Percentiles rank a stretch among this genome's conserved stretches.
Conservation (phyloP, 2,329 filamentous ascomycete genomes). For the Penicillium sp. region DNA sequence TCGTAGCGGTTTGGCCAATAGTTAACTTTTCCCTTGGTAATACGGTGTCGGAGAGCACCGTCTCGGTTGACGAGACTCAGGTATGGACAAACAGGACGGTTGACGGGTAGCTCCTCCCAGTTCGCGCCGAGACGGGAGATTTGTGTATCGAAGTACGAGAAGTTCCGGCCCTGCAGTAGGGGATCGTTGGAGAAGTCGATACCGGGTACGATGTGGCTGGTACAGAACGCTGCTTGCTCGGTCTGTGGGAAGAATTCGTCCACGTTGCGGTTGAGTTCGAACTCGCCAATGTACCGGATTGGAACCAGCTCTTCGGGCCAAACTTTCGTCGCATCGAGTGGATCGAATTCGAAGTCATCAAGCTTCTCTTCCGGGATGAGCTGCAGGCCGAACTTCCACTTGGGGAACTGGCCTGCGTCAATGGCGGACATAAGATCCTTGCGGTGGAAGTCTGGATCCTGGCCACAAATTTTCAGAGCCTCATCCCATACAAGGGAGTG, state of each 20-base stretch:
- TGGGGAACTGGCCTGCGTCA: conserved; percentile 66
- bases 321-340: conserved; percentile 80
- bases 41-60: conserved; percentile 69
- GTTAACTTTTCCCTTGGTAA: conserved; percentile 71
- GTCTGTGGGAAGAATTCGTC: conserved; percentile 82
- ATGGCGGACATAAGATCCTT: conserved; percentile 77
- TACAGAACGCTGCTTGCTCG: conserved; percentile 82
- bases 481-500: conserved; percentile 58
- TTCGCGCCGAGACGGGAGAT: conserved; percentile 69
- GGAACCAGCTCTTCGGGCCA: conserved; percentile 80
- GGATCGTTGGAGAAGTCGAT: conserved; percentile 77
- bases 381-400: conserved; percentile 83
- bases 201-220: conserved; percentile 74
- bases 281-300: conserved; percentile 72
- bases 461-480: conserved; percentile 69
- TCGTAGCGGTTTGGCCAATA: conserved; percentile 77
- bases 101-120: conserved; percentile 76
- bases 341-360: conserved; percentile 80
- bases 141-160: conserved; percentile 56
- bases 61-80: conserved; percentile 77
- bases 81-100: conserved; percentile 70
- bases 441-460: conserved; percentile 79
- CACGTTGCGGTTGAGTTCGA: conserved; percentile 75
- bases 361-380: conserved; percentile 68
- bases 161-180: conserved; percentile 71